Conservation (phyloP, 176 grass and related monocot genomes). For the Alloteropsis semialata region DNA sequence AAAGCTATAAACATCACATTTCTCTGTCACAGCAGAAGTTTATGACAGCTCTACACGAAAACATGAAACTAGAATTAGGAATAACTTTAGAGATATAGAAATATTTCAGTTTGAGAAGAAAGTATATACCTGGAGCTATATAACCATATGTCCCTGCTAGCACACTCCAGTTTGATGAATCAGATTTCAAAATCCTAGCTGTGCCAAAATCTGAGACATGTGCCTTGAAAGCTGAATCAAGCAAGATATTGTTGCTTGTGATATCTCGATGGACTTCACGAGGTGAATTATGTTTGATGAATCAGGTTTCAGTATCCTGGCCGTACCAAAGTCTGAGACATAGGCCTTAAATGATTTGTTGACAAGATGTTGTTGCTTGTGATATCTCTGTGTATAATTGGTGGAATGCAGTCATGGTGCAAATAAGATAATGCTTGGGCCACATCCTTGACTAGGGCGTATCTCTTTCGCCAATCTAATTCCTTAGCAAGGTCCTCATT, state of each 20-base stretch:
- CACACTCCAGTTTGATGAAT: slow-evolving; percentile 16
- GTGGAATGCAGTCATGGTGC: not conserved
- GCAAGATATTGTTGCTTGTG: slow-evolving; percentile 18
- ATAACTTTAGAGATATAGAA: not conserved
- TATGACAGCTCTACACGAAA: not conserved
- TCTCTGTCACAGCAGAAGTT: not conserved
- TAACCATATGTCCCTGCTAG: slow-evolving; percentile 3
- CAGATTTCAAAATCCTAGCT: not conserved
- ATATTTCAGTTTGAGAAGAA: not conserved
- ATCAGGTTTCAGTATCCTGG: slow-evolving; percentile 3
- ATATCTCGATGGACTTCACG: slow-evolving; percentile 1
- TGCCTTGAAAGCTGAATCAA: not conserved
- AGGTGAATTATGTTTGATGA: too few species aligned
- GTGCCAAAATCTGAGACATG: slow-evolving; percentile 23
- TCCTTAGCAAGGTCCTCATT: not conserved
- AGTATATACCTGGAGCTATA: not conserved
- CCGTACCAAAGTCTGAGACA: slow-evolving; percentile 19
- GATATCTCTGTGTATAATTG: slow-evolving; percentile 24
- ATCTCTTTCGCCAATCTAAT: not conserved
- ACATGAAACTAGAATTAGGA: not conserved
- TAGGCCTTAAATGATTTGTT: not conserved
- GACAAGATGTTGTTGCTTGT: slow-evolving; percentile 8
- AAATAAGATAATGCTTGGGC: slow-evolving; percentile 2
- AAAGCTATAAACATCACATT: slow-evolving; percentile 17
- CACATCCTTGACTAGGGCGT: not conserved